Conservation (phyloP, 192 early-diverging fungal species). For the Martensiomyces pterosporus region DNA sequence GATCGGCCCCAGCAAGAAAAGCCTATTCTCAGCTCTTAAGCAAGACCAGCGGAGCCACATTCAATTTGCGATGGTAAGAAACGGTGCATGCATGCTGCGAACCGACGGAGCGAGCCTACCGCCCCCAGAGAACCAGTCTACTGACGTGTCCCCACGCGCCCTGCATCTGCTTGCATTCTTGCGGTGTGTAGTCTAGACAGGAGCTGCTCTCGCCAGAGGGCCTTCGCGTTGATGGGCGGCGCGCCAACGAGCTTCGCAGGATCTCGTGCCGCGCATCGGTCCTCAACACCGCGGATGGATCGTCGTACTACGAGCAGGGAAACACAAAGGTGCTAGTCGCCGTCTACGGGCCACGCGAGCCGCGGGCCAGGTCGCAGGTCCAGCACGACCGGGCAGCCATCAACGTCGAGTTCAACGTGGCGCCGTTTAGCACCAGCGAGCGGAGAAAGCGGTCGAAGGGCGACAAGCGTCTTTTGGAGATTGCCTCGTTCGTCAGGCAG, state of each 20-base stretch:
- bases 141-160: too few relatives aligned
- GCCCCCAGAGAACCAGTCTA: too few relatives aligned
- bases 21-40: too few relatives aligned
- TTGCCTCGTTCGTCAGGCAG: slow-evolving; percentile 78
- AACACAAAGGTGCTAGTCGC: slow-evolving; percentile 90
- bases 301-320: slow-evolving; percentile 91
- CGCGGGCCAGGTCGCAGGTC: slow-evolving; percentile 53
- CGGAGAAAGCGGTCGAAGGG: slow-evolving; percentile 75
- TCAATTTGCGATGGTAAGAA: too few relatives aligned
- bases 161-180: too few relatives aligned
- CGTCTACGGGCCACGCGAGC: slow-evolving; percentile 90
- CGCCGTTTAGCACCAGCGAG: slow-evolving; percentile 87
- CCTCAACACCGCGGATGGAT: slow-evolving; percentile 84
- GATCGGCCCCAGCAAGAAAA: too few relatives aligned
- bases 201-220: slow-evolving; percentile 60
- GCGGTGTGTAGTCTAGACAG: slow-evolving; percentile 24
- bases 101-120: too few relatives aligned
- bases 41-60: too few relatives aligned
- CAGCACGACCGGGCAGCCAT: slow-evolving; percentile 72
- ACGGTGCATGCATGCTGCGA: too few relatives aligned
- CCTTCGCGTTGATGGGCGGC: slow-evolving; percentile 89
- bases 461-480: slow-evolving; percentile 89
- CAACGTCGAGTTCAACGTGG: slow-evolving; percentile 87
- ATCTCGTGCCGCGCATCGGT: slow-evolving; percentile 75
- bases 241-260: slow-evolving; percentile 82